Evolutionary conservation across 2,329 filamentous ascomycete genomes (phyloP), one percentile per base, ranked within the genome.

Genomic region (Trichoderma afroharzianum): DNA sequence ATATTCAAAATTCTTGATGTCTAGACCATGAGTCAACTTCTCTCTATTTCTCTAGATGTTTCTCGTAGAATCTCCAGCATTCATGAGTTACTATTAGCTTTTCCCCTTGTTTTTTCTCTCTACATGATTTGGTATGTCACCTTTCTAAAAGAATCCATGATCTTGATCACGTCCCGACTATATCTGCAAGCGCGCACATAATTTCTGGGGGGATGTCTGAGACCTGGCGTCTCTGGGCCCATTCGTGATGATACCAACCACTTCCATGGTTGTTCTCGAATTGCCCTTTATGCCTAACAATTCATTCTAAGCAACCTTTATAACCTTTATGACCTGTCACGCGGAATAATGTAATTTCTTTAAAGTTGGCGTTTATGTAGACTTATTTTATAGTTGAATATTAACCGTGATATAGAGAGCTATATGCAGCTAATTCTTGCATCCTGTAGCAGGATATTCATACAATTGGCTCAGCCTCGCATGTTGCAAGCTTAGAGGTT

Each of bases 111-210:
- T n/a, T n/a, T n/a, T n/a, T n/a, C 0, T 43, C 39, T 43, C 39
- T n/a, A 43, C 39, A 43, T n/a, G n/a, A n/a, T n/a, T n/a, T n/a
- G n/a, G n/a, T n/a, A n/a, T n/a, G n/a, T n/a, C n/a, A n/a, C n/a
- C n/a, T n/a, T n/a, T n/a, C n/a, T n/a, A n/a, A n/a, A n/a, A n/a
- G n/a, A n/a, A n/a, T n/a, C n/a, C n/a, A n/a, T n/a, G n/a, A n/a
- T n/a, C n/a, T 43, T 43, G 39, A n/a, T n/a, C 3, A 4, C 4
- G n/a, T 9, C 3, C 1, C 1, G 7, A n/a, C 18, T n/a, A 18
- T n/a, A 0, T n/a, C 39, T 43, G n/a, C 7, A 3, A n/a, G 39
- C 39, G 4, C 7, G 1, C 0, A 4, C 7, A 4, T 18, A 43
- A 43, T 43, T n/a, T 43, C 39, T n/a, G 39, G 7, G 3, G 3